These are phyloP conservation scores for Spinacia oleracea DNA, from an alignment of 179 eudicot genomes.

Conservation along the genomic window DNA sequence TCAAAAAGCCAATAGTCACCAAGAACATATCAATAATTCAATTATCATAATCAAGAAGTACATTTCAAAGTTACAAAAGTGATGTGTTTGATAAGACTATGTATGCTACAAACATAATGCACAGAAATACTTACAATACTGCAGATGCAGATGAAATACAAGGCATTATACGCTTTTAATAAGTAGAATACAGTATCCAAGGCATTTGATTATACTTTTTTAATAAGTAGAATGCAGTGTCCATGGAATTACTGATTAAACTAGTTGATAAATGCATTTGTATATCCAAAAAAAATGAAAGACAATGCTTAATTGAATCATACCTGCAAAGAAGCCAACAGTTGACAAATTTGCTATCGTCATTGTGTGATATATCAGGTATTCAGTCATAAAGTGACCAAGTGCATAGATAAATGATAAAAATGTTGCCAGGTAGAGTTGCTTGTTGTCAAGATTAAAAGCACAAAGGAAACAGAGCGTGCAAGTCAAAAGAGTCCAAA, in stretches of 20 bases:
- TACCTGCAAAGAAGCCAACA: conserved; percentile 97
- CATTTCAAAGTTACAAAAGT: neutral
- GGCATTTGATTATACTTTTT: too few relatives aligned
- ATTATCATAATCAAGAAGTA: neutral
- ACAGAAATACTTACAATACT: neutral
- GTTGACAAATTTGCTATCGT: conserved; percentile 74
- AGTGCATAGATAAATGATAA: conserved; percentile 83
- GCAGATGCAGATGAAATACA: neutral
- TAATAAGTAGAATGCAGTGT: neutral
- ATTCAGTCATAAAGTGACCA: conserved; percentile 90
- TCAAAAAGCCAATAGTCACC: neutral
- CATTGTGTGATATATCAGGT: conserved; percentile 80
- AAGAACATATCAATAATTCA: neutral
- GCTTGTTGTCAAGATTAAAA: conserved; percentile 90
- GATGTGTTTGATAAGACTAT: neutral
- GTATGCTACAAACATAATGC: neutral
- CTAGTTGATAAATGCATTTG: neutral
- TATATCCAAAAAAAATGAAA: neutral
- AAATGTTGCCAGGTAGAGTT: conserved; percentile 78
- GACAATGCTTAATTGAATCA: conserved; percentile 3
- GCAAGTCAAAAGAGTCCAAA: conserved; percentile 97
- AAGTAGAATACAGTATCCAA: neutral
- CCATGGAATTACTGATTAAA: neutral
- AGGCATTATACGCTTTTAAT: neutral
- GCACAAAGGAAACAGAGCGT: conserved; percentile 98